These are phyloP conservation scores for Neurospora africana DNA, from an alignment of 495 filamentous ascomycete genomes.

Conservation along the genomic window DNA sequence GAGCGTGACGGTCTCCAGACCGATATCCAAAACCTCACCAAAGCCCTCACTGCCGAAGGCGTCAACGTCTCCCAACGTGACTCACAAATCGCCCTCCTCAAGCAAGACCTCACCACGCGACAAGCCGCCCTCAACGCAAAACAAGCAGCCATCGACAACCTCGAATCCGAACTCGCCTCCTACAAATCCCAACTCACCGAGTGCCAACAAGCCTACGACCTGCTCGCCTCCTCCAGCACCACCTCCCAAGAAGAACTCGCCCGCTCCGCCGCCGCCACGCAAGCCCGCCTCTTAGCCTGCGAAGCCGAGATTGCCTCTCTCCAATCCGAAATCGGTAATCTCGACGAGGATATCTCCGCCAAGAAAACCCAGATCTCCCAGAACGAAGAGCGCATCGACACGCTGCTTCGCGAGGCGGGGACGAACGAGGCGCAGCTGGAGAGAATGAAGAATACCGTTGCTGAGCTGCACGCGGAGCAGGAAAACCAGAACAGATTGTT, in stretches of 20 bases:
- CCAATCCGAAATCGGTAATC: neutral
- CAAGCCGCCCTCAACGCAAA: neutral
- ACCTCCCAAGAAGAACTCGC: neutral
- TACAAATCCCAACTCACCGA: neutral
- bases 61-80: neutral
- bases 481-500: neutral
- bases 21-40: neutral
- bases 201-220: neutral
- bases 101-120: neutral
- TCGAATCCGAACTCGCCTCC: neutral
- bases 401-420: neutral
- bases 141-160: neutral
- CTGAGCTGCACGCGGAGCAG: neutral
- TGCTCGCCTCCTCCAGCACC: neutral
- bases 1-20: neutral
- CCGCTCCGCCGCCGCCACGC: neutral
- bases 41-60: neutral
- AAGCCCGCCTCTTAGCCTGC: neutral
- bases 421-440: neutral
- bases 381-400: neutral
- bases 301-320: neutral
- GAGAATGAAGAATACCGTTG: neutral
- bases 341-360: neutral
- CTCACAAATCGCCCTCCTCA: neutral
- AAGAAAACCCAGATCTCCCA: neutral